Evolutionary conservation across 2,329 filamentous ascomycete genomes (phyloP), one percentile per base, ranked within the genome.

Genomic region (Apiospora pterosperma): DNA sequence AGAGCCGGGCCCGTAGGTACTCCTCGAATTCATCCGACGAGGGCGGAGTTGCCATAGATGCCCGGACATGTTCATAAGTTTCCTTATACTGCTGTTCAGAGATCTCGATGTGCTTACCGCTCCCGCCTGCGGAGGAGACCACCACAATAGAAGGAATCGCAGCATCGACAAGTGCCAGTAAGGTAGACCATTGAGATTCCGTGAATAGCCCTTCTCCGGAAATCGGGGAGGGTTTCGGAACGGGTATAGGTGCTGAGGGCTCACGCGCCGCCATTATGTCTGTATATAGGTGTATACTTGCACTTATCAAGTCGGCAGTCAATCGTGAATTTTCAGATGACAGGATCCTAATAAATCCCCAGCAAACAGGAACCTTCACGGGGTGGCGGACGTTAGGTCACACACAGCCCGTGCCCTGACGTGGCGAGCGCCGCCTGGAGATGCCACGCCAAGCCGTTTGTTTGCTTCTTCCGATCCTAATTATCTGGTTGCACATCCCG

Each of bases 81-180:
- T 76, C 72, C 3, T 83, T 77, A 68, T 87, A 86, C 59, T 84
- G 80, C n/a, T 75, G 76, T 62, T 85, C 80, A 0, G 83, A 73
- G 14, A 88, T 76, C 19, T 74, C 73, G 19, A 87, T 75, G 65
- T 85, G 80, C 38, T 69, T 75, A 4, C 73, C 71, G 25, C 72
- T 71, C 69, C 85, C 80, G 14, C 72, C 72, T 23, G 75, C 69
- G 23, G 74, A 69, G 21, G 80, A 76, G 16, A 79, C 76, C 16
- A 80, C 73, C 23, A 79, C 81, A 66, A 92, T 80, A 23, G 88
- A 83, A 2, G 90, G 88, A 36, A 92, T 76, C 21, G 86, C 75
- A n/a, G 83, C 84, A 68, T 89, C 86, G 44, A 88, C 74, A 7
- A 89, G 75, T 2, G 85, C 79, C 68, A 83, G 79, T 48, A 88